Evolutionary conservation across 2,329 filamentous ascomycete species (phyloP).

Genomic region (Ascochyta fabae): DNA sequence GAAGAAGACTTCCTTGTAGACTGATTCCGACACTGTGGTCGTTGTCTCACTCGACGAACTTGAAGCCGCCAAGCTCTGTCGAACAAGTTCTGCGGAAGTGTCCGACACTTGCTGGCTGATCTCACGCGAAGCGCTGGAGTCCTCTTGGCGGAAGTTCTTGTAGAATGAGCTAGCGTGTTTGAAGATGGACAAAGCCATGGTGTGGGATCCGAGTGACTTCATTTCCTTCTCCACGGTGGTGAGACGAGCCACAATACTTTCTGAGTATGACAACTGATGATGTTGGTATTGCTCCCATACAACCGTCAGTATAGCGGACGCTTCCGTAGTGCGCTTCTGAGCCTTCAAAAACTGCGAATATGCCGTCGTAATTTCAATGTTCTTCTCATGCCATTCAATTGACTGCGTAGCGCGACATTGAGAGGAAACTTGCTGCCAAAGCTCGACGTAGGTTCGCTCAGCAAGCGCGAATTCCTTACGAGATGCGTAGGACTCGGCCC

Average conservation of each 20-base stretch:
- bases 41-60: slow-evolving; percentile 46
- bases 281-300: slow-evolving; percentile 59
- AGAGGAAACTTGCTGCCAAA: slow-evolving; percentile 59
- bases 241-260: slow-evolving; percentile 45
- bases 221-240: slow-evolving; percentile 54
- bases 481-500: slow-evolving; percentile 49
- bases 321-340: slow-evolving; percentile 55
- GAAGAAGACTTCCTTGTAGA: slow-evolving; percentile 54
- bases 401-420: slow-evolving; percentile 54
- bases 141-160: slow-evolving; percentile 43
- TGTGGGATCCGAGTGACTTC: slow-evolving; percentile 54
- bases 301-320: slow-evolving; percentile 54
- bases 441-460: slow-evolving; percentile 57
- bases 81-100: slow-evolving; percentile 52
- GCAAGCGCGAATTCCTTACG: slow-evolving; percentile 44
- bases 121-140: slow-evolving; percentile 50
- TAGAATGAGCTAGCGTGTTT: slow-evolving; percentile 49
- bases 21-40: slow-evolving; percentile 51
- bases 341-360: slow-evolving; percentile 57
- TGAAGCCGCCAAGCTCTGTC: slow-evolving; percentile 43
- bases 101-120: slow-evolving; percentile 51
- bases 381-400: slow-evolving; percentile 56
- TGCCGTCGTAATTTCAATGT: slow-evolving; percentile 54
- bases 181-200: slow-evolving; percentile 56
- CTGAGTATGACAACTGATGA: slow-evolving; percentile 50